Evolutionary conservation across 139 green algal genomes (phyloP), one percentile per base, ranked within the genome.

Genomic region (Haematococcus sp.): DNA sequence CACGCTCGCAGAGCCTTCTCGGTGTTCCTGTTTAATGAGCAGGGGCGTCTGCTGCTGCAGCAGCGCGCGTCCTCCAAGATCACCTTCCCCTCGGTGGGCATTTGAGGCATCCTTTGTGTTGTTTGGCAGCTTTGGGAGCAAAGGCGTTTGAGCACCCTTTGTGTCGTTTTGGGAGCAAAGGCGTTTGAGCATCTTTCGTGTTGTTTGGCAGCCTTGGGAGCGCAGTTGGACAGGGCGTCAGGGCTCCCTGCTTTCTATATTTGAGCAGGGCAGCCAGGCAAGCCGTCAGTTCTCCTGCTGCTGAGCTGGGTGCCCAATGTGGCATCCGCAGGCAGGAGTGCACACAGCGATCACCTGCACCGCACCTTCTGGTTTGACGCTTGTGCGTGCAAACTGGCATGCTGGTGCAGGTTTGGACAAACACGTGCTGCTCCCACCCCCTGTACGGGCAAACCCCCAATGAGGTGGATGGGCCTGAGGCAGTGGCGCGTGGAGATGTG

Each of bases 371-470:
- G 43, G 66, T 30, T 30, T 22, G 16, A 9, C 15, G 9, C 11
- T 30, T 72, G 54, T n/a, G n/a, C 54, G 22, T 13, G 54, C 15
- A 19, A 13, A 61, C 15, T 32, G 22, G 54, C 7, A 27, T 19
- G 54, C 54, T 13, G 22, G 9, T 19, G 54, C 54, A 71, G 2
- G 90, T 97, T 52, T 98, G 94, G 95, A 98, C 95, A 52, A 99
- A 99, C 86, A 98, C 95, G 0, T 99, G 95, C 86, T 99, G 95
- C 88, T 92, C 78, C 66, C 95, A 99, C 81, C 95, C 86, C 22
- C 81, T 99, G 66, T 80, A 93, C 68, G 93, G 91, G 2, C 86
- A 96, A 33, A 23, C 61, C 0, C 93, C 92, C 4, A 64, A 86
- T 40, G 90, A 94, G 73, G 84, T 96, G 5, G 90, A 95, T 68